Evolutionary conservation across 2,329 filamentous ascomycete species (phyloP).

Genomic region (Furcasterigmium sp.): DNA sequence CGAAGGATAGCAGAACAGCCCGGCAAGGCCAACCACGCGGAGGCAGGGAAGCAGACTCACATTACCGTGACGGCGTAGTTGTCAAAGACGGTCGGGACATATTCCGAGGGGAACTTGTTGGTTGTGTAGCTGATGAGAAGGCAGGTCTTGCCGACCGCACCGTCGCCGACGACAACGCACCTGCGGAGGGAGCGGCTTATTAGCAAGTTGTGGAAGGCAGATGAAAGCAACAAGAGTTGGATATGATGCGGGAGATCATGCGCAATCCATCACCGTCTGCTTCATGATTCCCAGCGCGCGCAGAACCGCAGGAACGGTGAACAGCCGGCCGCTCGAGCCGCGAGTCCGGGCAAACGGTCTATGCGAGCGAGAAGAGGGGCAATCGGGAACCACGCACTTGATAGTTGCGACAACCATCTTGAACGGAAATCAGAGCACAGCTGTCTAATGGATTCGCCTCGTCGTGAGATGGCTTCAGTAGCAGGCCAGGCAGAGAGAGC

Average conservation of each 20-base stretch:
- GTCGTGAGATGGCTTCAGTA: neutral
- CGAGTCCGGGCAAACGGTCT: conserved; percentile 11
- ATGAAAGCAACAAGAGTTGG: neutral
- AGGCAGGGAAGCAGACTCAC: conserved; percentile 54
- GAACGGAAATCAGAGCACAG: conserved; percentile 17
- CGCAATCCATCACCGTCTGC: conserved; percentile 3
- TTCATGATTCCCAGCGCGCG: conserved; percentile 1
- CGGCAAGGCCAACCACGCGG: neutral
- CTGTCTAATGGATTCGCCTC: no score
- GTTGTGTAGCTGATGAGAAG: conserved; percentile 98
- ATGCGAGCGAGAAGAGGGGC: conserved; percentile 12
- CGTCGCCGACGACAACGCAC: conserved; percentile 98
- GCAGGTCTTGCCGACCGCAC: conserved; percentile 99
- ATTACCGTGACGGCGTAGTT: conserved; percentile 99
- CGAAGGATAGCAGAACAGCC: no score
- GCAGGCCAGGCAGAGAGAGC: neutral
- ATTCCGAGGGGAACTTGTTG: conserved; percentile 99
- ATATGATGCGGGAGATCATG: neutral
- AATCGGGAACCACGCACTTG: conserved; percentile 44
- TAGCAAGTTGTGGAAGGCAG: neutral
- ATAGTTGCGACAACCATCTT: conserved; percentile 61
- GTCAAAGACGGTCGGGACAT: conserved; percentile 98
- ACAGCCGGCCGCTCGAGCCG: conserved; percentile 8
- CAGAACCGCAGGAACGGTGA: no score
- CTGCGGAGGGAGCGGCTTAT: conserved; percentile 39